Conservation (phyloP, 345 rosid species). For the Eucalyptus sp. region DNA sequence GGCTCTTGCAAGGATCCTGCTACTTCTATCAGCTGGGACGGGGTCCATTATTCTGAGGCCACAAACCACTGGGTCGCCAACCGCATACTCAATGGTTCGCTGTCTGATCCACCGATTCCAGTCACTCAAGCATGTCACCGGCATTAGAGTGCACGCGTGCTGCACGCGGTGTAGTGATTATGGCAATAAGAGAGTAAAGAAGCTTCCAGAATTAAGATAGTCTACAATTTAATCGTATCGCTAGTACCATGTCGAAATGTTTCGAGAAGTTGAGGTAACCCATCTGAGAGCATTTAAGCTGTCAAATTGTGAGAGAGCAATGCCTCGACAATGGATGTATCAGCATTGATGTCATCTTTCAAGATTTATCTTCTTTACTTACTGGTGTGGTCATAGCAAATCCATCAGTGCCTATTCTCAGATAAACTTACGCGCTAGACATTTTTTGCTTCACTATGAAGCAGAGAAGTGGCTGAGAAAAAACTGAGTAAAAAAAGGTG, state of each 20-base stretch:
- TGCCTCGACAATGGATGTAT: not conserved
- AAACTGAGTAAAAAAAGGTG: not conserved
- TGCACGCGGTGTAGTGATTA: not conserved
- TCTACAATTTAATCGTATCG: not conserved
- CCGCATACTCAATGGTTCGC: conserved; percentile 44
- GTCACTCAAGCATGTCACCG: conserved; percentile 52
- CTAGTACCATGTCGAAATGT: not conserved
- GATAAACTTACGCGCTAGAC: not conserved
- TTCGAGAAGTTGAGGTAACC: not conserved
- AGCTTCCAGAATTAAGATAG: not conserved
- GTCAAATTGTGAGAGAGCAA: not conserved
- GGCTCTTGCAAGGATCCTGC: conserved; percentile 41
- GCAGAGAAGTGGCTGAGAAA: not conserved
- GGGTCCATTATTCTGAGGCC: conserved; percentile 42
- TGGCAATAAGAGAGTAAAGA: not conserved
- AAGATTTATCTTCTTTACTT: not conserved
- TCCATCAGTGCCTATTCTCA: not conserved
- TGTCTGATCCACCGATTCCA: conserved; percentile 54
- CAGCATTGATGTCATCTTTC: not conserved
- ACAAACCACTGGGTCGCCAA: conserved; percentile 64
- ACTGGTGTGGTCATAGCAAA: not conserved
- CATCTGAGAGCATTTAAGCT: not conserved
- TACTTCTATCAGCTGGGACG: conserved; percentile 37
- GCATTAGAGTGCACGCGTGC: not conserved
- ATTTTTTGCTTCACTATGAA: not conserved